These are phyloP conservation scores for Hypoxylon sp. DNA, from an alignment of 2,329 filamentous ascomycete species.

Conservation along the genomic window DNA sequence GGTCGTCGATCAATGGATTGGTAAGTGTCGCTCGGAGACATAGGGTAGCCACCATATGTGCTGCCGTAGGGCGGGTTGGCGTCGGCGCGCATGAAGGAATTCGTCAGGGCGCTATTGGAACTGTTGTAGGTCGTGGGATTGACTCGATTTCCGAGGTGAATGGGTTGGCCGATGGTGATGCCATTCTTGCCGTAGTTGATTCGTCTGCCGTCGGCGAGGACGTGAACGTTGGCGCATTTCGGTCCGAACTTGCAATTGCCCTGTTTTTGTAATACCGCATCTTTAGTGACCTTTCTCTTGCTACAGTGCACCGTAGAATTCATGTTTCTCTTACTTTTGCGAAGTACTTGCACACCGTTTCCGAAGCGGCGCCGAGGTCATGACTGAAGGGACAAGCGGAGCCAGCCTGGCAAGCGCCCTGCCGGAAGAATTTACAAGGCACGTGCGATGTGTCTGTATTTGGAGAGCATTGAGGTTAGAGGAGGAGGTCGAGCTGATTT, in stretches of 20 bases:
- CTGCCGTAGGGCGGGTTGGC: slow-evolving; percentile 62
- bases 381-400: slow-evolving; percentile 97
- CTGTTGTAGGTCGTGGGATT: slow-evolving; percentile 71
- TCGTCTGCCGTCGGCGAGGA: slow-evolving; percentile 91
- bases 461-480: slow-evolving; percentile 38
- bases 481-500: not conserved
- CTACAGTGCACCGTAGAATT: slow-evolving; percentile 2
- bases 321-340: slow-evolving; percentile 77
- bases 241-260: slow-evolving; percentile 99
- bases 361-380: slow-evolving; percentile 84
- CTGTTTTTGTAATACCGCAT: slow-evolving; percentile 60
- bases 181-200: slow-evolving; percentile 83
- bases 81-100: slow-evolving; percentile 75
- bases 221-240: slow-evolving; percentile 96
- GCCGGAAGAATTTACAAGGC: slow-evolving; percentile 98
- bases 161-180: slow-evolving; percentile 71
- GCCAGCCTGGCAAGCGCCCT: slow-evolving; percentile 95
- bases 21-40: slow-evolving; percentile 57
- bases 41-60: slow-evolving; percentile 56
- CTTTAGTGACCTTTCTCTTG: slow-evolving; percentile 34
- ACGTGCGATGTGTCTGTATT: slow-evolving; percentile 90
- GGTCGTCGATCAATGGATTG: slow-evolving; percentile 62
- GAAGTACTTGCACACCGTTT: slow-evolving; percentile 98
- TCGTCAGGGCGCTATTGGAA: slow-evolving; percentile 77
- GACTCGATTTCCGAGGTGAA: slow-evolving; percentile 75